phyloP scores from a whole-genome alignment of 225 moss, liverwort and hornwort genomes.

The Ulota crispa region DNA sequence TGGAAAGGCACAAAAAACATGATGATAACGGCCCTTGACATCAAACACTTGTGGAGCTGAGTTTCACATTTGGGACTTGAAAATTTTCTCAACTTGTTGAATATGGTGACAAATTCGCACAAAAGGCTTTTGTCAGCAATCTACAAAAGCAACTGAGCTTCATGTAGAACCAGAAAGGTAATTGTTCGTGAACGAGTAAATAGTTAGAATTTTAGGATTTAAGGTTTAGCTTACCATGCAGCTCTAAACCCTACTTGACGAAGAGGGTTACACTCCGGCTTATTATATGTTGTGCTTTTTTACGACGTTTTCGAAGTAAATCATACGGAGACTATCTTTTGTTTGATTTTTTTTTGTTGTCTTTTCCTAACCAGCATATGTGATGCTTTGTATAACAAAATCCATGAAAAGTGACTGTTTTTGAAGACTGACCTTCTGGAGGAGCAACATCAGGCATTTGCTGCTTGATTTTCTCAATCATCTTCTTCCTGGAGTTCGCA shows the following conservation, averaged over 20 bases:
- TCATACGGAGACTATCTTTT: background rate
- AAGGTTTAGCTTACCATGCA: background rate
- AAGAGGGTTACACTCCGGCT: background rate
- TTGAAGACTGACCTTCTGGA: conserved; percentile 51
- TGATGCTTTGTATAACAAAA: background rate
- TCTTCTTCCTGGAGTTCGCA: conserved; percentile 96
- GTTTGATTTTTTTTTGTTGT: background rate
- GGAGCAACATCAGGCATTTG: conserved; percentile 86
- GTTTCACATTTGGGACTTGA: too few relatives aligned
- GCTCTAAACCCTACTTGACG: background rate
- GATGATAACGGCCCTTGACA: too few relatives aligned
- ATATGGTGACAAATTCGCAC: too few relatives aligned
- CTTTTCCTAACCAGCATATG: background rate
- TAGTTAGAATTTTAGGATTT: background rate
- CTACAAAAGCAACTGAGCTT: background rate
- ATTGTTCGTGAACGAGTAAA: too few relatives aligned
- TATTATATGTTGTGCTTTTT: background rate
- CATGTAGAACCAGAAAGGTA: background rate
- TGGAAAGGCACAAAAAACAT: too few relatives aligned
- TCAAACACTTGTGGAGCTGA: too few relatives aligned
- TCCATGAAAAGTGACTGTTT: too few relatives aligned
- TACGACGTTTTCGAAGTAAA: background rate
- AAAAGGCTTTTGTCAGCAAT: background rate
- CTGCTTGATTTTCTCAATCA: conserved; percentile 82
- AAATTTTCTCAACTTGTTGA: too few relatives aligned